phyloP scores from a whole-genome alignment of 2,329 filamentous ascomycete genomes.

The Verticillium isaacii region DNA sequence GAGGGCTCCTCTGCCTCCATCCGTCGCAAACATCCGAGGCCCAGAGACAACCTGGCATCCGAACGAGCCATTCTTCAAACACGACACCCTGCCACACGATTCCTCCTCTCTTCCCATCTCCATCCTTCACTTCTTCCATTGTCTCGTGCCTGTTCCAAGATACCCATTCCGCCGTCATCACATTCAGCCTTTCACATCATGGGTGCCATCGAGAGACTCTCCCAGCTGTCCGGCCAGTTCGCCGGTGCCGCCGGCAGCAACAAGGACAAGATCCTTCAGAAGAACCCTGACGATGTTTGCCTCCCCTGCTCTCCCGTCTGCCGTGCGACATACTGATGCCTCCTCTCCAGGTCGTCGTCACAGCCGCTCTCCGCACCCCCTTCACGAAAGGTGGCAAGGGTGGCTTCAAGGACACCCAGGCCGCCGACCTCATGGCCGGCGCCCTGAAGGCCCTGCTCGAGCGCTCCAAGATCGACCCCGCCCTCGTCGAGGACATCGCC shows the following conservation, averaged over 20 bases:
- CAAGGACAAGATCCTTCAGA: constrained; percentile 55
- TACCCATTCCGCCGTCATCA: background rate
- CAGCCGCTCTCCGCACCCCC: constrained; percentile 83
- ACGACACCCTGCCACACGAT: background rate
- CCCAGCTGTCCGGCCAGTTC: constrained; percentile 59
- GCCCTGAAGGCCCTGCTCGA: constrained; percentile 77
- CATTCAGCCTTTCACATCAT: background rate
- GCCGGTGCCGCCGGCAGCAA: constrained; percentile 35
- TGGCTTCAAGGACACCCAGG: constrained; percentile 89
- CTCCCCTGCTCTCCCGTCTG: background rate
- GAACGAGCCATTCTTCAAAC: background rate
- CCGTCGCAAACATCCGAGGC: background rate
- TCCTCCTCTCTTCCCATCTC: background rate
- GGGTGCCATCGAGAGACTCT: constrained; percentile 51
- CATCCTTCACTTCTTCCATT: background rate
- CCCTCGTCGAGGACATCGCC: constrained; percentile 84
- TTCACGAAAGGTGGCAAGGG: constrained; percentile 93
- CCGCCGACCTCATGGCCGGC: constrained; percentile 79
- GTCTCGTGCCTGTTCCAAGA: background rate
- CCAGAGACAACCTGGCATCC: background rate
- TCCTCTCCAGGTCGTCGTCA: constrained; percentile 70
- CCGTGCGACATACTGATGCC: constrained; percentile 12
- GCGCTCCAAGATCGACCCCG: constrained; percentile 84
- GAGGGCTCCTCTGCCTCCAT: background rate
- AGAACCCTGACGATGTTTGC: constrained; percentile 61